Base-by-base conservation (phyloP, 306 rosid species). In the Dalbergia oliveri region DNA sequence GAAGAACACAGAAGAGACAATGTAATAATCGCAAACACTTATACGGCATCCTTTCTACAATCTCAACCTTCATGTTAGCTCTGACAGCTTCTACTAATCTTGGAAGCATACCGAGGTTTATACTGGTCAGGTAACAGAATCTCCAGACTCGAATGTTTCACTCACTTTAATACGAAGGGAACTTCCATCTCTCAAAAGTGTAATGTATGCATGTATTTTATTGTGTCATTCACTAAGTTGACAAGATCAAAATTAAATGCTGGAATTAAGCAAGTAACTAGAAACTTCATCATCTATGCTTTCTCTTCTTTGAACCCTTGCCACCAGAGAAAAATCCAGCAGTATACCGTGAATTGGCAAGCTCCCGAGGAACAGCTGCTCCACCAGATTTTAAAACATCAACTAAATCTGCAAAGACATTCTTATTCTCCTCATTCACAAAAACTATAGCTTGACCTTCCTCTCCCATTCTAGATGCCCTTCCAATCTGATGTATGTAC, bases 391-490 rank as follows among this genome's bases (percentile, higher is more conserved):
- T 88, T 61, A 91, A 69, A 13, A 88, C 76, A 59, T 86, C 90
- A 56, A 81, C 82, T 73, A 93, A 68, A 41, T 91, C 94, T 5
- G 90, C 80, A 54, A 88, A 90, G 41, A 93, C 81, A 39, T 88
- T 86, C 81, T 85, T 91, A 77, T 87, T 86, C 82, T 91, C 94
- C 73, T 84, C 88, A 82, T 90, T 90, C 70, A 93, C 90, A 80
- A 91, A 90, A 74, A 87, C 89, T 62, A 93, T 82, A 50, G 94
- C 91, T 68, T 78, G 84, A 74, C 98, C 98, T 86, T 88, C 92
- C 83, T 88, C 97, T 79, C 94, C 94, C 90, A 93, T 76, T 73
- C 98, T 91, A 72, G 97, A 93, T 19, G 98, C 98, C 69, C 98
- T 85, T 16, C 98, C 98, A 73, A 93, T 84, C 87, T 90, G 94